A percentile compares a stretch with the other conserved stretches of the same genome.
phyloP scores from a whole-genome alignment of 1,284 basidiomycete genomes.

The Cutaneotrichosporon cyanovorans region DNA sequence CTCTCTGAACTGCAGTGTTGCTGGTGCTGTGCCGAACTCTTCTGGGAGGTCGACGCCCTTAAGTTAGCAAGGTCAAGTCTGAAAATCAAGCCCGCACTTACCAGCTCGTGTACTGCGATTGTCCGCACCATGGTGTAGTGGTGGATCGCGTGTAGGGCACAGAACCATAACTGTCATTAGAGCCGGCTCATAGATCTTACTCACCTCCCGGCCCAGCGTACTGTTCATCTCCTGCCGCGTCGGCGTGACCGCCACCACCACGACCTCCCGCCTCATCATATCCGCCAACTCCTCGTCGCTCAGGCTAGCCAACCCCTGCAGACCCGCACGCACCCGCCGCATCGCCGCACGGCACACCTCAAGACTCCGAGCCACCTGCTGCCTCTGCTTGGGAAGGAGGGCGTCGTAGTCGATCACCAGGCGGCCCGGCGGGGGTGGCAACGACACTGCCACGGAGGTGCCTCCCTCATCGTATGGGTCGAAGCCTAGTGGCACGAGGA shows the following conservation, averaged over 20 bases:
- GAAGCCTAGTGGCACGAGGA: slow-evolving; percentile 23
- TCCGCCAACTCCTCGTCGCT: slow-evolving; percentile 15
- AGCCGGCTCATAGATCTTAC: slow-evolving; percentile 4
- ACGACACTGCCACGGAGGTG: not conserved
- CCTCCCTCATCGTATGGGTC: not conserved
- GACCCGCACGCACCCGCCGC: slow-evolving; percentile 20
- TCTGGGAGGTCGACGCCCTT: slow-evolving; percentile 35
- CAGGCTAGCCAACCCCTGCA: slow-evolving; percentile 18
- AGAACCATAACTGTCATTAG: slow-evolving; percentile 38
- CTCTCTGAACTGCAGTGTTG: slow-evolving; percentile 34
- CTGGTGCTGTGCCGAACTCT: slow-evolving; percentile 42
- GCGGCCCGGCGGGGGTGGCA: not conserved
- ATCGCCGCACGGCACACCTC: slow-evolving; percentile 23
- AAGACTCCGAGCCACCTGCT: slow-evolving; percentile 23
- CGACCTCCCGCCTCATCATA: slow-evolving; percentile 24
- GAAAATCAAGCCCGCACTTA: no score
- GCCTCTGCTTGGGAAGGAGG: slow-evolving; percentile 22
- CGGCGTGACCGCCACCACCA: slow-evolving; percentile 34
- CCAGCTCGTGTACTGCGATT: slow-evolving; percentile 43
- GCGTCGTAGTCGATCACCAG: slow-evolving; percentile 38
- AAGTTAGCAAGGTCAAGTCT: no score
- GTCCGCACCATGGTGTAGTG: slow-evolving; percentile 43
- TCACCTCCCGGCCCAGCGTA: slow-evolving; percentile 37
- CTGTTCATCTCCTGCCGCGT: slow-evolving; percentile 32
- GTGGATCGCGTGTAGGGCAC: slow-evolving; percentile 40